Conservation (phyloP, 192 early-diverging fungal species). For the Umbelopsis sp. region DNA sequence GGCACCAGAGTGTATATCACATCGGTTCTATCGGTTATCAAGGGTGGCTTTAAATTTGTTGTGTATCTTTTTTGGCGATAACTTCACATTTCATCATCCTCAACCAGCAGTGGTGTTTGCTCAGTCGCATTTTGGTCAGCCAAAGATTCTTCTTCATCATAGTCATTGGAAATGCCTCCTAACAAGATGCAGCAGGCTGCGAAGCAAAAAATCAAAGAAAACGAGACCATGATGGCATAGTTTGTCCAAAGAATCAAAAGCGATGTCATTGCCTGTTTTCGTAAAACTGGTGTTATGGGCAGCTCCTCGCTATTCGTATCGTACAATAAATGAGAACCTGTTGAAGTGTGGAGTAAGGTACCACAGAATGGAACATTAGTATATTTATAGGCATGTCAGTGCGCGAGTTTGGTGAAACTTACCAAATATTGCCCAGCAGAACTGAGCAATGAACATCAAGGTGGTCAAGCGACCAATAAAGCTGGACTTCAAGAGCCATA, state of each 20-base stretch:
- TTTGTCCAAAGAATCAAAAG: slow-evolving; percentile 27
- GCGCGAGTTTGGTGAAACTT: slow-evolving; percentile 6
- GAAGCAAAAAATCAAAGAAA: slow-evolving; percentile 22
- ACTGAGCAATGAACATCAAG: slow-evolving; percentile 17
- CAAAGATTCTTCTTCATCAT: neutral
- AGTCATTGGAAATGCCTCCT: neutral
- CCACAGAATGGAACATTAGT: neutral
- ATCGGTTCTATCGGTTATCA: neutral
- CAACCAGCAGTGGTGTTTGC: neutral
- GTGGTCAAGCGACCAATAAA: slow-evolving; percentile 17
- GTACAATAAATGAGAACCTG: slow-evolving; percentile 18
- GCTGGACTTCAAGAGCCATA: neutral
- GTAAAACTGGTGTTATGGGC: neutral
- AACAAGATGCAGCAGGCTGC: slow-evolving; percentile 18
- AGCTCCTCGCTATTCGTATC: neutral
- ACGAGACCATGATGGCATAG: slow-evolving; percentile 21
- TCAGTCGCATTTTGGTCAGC: neutral
- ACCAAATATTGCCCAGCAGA: slow-evolving; percentile 29
- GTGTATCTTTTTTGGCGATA: slow-evolving; percentile 7
- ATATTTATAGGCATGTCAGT: neutral
- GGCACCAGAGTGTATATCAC: no score
- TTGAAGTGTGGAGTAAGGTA: neutral
- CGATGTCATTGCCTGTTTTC: neutral
- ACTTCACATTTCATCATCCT: neutral
- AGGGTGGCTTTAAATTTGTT: neutral